A percentile compares a stretch with the other conserved stretches of the same genome.
These are phyloP conservation scores for Claviceps quebecensis DNA, from an alignment of 2,329 filamentous ascomycete species.

Conservation along the genomic window DNA sequence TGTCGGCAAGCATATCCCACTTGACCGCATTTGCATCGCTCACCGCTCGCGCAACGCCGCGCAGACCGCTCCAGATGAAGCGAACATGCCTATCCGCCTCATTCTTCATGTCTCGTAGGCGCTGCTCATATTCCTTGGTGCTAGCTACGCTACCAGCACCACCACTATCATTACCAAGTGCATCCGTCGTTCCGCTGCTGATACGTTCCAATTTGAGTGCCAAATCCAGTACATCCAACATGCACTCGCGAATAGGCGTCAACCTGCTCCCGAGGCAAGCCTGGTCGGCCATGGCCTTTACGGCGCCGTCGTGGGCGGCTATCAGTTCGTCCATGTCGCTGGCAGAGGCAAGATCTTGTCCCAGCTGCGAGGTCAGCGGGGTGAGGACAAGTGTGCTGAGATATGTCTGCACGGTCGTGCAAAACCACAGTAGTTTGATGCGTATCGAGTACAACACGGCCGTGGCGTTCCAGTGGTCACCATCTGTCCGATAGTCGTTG, in stretches of 20 bases:
- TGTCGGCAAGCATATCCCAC: constrained; percentile 74
- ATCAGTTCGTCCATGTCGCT: constrained; percentile 75
- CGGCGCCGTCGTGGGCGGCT: constrained; percentile 48
- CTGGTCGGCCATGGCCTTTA: constrained; percentile 49
- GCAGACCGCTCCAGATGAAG: constrained; percentile 60
- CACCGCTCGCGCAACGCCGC: constrained; percentile 60
- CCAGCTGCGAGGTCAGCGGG: constrained; percentile 43
- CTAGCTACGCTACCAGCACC: constrained; percentile 9
- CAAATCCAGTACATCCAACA: constrained; percentile 66
- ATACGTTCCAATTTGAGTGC: constrained; percentile 54
- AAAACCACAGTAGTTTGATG: constrained; percentile 64
- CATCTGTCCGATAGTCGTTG: constrained; percentile 24
- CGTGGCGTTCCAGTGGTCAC: constrained; percentile 26
- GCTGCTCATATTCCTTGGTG: constrained; percentile 30
- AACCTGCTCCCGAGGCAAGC: constrained; percentile 57
- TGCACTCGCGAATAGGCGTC: constrained; percentile 53
- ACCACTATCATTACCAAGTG: constrained; percentile 8
- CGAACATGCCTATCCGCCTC: constrained; percentile 52
- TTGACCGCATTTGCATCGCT: constrained; percentile 43
- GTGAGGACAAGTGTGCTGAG: constrained; percentile 59
- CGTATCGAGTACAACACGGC: constrained; percentile 46
- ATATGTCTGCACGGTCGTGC: constrained; percentile 60
- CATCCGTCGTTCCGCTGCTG: constrained; percentile 17
- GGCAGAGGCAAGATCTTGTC: constrained; percentile 40
- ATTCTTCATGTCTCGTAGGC: constrained; percentile 40